Evolutionary conservation across 2,329 filamentous ascomycete species (phyloP), one percentile per base, ranked within the genome.

Genomic region (Lachnellula arida): DNA sequence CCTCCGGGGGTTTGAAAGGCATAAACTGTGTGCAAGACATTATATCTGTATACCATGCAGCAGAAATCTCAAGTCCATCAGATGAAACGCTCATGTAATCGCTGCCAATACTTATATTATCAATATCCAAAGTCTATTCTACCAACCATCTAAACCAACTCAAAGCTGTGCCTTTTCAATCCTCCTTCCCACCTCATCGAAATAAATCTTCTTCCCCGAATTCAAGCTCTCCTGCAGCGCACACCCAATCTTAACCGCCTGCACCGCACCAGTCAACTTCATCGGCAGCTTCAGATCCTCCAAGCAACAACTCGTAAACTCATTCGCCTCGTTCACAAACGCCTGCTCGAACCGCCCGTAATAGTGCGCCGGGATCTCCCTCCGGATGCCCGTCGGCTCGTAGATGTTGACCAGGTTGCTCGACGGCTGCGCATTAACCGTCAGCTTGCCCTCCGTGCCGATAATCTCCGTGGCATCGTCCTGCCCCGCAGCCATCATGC

Each of bases 401-500:
- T 81, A 78, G 46, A 81, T 73, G 56, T 82, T 78, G 23, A 86
- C 77, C 22, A 85, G 72, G 55, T 80, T 80, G 2, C 69, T 71
- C 47, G 73, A 71, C 5, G 84, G 84, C 60, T 84, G 78, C 6
- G 74, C 76, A 64, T 87, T 87, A 58, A 88, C 75, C 0, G 76
- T 72, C 5, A 88, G 65, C 68, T 87, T 87, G 42, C 85, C 84
- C 62, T 79, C 76, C 1, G 85, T 88, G 12, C 84, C 85, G 53
- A 87, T 84, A 59, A 88, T 79, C 71, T 87, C 84, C 0, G 84
- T 86, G 56, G 77, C 80, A 67, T 88, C 85, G 59, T 86, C 80
- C 69, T 88, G 84, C 0, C 85, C 85, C 0, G 81, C 79, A 0
- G 84, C 81, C 80, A 87, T 88, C 81, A 87, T 88, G 14, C 84